phyloP scores from a whole-genome alignment of 1,284 basidiomycete species.

The Pascua sp. region DNA sequence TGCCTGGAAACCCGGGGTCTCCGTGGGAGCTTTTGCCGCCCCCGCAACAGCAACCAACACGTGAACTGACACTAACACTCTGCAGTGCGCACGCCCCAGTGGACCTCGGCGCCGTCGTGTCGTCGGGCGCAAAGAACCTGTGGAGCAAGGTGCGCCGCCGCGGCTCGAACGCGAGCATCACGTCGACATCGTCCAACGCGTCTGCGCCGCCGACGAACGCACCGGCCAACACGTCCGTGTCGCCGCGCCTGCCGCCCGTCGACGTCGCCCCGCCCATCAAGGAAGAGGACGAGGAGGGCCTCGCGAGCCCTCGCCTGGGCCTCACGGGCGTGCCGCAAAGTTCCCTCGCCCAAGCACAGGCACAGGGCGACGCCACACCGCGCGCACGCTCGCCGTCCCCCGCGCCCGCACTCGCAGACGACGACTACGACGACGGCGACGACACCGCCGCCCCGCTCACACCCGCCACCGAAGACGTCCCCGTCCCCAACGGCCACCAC shows the following conservation, averaged over 20 bases:
- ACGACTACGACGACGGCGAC: slow-evolving; percentile 10
- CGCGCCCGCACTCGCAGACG: slow-evolving; percentile 1
- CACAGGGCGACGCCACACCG: slow-evolving; percentile 14
- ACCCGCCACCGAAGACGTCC: too few species aligned
- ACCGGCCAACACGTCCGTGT: neutral
- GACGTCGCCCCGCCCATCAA: neutral
- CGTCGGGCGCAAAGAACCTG: slow-evolving; percentile 37
- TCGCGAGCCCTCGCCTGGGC: too few species aligned
- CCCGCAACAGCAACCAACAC: neutral
- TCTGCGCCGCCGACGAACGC: neutral
- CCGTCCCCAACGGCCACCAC: too few species aligned
- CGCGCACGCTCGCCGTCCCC: slow-evolving; percentile 13
- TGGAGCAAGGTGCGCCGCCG: slow-evolving; percentile 39
- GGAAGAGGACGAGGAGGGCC: slow-evolving; percentile 13
- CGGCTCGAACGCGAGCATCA: slow-evolving; percentile 11
- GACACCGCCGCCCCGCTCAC: neutral
- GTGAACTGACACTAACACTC: neutral
- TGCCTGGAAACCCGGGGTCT: too few species aligned
- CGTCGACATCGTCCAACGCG: slow-evolving; percentile 3
- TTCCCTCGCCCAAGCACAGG: neutral
- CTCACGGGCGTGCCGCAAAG: neutral
- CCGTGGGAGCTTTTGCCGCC: too few species aligned
- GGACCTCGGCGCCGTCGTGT: slow-evolving; percentile 41
- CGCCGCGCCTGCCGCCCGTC: neutral
- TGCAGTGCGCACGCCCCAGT: slow-evolving; percentile 22